Conservation (phyloP, 192 early-diverging fungal species). For the Coemansia sp. region DNA sequence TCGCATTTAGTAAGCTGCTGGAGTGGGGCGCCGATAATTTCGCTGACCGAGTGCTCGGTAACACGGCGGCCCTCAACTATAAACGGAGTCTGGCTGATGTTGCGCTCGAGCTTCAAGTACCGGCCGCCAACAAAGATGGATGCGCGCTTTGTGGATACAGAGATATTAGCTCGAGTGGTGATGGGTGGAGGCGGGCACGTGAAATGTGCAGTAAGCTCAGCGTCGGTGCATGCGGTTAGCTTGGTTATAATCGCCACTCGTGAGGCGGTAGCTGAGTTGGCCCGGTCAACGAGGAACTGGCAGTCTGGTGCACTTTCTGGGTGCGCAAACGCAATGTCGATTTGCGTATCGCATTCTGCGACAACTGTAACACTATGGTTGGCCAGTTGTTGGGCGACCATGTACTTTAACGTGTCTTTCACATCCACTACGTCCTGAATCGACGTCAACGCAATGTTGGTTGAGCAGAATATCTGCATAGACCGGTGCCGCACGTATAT, state of each 20-base stretch:
- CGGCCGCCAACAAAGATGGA: slow-evolving; percentile 68
- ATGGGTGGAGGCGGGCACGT: slow-evolving; percentile 35
- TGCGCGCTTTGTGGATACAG: slow-evolving; percentile 50
- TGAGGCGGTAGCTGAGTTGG: neutral
- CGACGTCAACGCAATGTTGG: neutral
- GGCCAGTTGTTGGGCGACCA: slow-evolving; percentile 12
- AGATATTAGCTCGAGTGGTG: neutral
- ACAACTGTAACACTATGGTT: neutral
- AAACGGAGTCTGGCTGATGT: slow-evolving; percentile 88
- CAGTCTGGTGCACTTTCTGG: slow-evolving; percentile 22
- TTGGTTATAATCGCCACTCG: slow-evolving; percentile 17
- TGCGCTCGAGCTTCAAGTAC: slow-evolving; percentile 70
- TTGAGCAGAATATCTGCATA: slow-evolving; percentile 17
- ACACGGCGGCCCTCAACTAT: slow-evolving; percentile 65
- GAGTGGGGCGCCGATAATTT: slow-evolving; percentile 66
- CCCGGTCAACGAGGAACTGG: slow-evolving; percentile 25
- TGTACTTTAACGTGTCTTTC: slow-evolving; percentile 39
- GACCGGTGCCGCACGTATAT: slow-evolving; percentile 38
- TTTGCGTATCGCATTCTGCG: slow-evolving; percentile 25
- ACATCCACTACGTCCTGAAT: slow-evolving; percentile 8
- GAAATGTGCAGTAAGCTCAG: slow-evolving; percentile 10
- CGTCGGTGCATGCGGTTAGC: slow-evolving; percentile 21
- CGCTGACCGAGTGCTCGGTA: slow-evolving; percentile 77
- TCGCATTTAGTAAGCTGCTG: slow-evolving; percentile 59
- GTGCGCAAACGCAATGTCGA: slow-evolving; percentile 36